Conservation (phyloP, 345 rosid species). For the Camelina hispida region DNA sequence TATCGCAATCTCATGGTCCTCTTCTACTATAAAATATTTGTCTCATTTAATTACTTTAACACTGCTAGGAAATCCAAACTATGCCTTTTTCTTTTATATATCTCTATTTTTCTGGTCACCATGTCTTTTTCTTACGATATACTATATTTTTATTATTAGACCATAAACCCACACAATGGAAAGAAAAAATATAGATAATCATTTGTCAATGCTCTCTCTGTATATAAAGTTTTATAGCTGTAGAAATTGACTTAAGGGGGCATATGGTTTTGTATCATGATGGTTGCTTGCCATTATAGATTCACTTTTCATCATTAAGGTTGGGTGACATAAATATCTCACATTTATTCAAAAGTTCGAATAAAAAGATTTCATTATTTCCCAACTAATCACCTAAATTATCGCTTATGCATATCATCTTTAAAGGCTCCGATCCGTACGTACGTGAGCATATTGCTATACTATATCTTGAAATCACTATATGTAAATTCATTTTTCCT, state of each 20-base stretch:
- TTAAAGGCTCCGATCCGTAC: constrained; percentile 13
- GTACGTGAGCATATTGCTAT: constrained; percentile 17
- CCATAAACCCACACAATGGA: not conserved
- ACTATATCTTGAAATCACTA: not conserved
- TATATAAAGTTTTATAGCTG: constrained; percentile 32
- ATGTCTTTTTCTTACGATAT: constrained; percentile 22
- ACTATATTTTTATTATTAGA: not conserved
- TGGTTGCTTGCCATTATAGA: constrained; percentile 46
- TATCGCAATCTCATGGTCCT: constrained; percentile 24
- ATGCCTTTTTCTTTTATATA: constrained; percentile 30
- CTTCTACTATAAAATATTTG: not conserved
- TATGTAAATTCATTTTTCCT: not conserved
- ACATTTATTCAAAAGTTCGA: constrained; percentile 23
- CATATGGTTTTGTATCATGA: constrained; percentile 37
- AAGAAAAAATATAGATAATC: not conserved
- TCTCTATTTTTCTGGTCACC: not conserved
- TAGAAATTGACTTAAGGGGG: constrained; percentile 45
- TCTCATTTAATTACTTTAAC: constrained; percentile 10
- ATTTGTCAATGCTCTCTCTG: constrained; percentile 13
- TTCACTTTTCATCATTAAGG: constrained; percentile 46
- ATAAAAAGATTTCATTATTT: constrained; percentile 17
- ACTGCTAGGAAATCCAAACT: constrained; percentile 36
- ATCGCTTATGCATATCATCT: constrained; percentile 9
- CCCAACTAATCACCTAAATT: constrained; percentile 30
- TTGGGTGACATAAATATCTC: constrained; percentile 33